These are phyloP conservation scores for Fusarium sp. DNA, from an alignment of 2,329 filamentous ascomycete genomes.

Conservation along the genomic window DNA sequence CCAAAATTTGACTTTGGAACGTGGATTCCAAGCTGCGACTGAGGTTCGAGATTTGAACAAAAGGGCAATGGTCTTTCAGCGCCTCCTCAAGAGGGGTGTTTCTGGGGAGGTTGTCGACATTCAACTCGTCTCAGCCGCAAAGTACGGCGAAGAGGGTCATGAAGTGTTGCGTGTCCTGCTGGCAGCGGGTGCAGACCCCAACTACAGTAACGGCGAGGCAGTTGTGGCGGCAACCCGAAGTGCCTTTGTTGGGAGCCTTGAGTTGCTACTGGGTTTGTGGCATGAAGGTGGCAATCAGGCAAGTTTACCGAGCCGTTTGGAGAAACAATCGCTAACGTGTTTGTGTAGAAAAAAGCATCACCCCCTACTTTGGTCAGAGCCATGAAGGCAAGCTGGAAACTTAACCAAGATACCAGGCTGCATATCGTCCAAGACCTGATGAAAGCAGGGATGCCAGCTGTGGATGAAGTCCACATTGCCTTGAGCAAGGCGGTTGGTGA, in stretches of 20 bases:
- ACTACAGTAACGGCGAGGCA: slow-evolving; percentile 66
- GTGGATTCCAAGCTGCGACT: slow-evolving; percentile 67
- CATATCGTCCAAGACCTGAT: slow-evolving; percentile 63
- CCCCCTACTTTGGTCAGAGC: slow-evolving; percentile 61
- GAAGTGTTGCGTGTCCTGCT: slow-evolving; percentile 64
- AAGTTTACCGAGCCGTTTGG: slow-evolving; percentile 33
- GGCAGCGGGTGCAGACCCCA: slow-evolving; percentile 64
- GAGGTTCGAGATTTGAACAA: slow-evolving; percentile 63
- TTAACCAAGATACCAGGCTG: slow-evolving; percentile 61
- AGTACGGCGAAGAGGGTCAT: slow-evolving; percentile 62
- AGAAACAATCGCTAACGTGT: slow-evolving; percentile 26
- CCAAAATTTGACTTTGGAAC: slow-evolving; percentile 58
- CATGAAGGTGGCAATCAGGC: slow-evolving; percentile 57
- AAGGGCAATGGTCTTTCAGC: slow-evolving; percentile 62
- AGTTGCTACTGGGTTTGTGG: slow-evolving; percentile 63
- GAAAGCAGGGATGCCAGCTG: slow-evolving; percentile 60
- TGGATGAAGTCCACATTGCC: slow-evolving; percentile 63
- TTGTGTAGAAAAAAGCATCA: slow-evolving; percentile 58
- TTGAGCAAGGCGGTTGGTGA: slow-evolving; percentile 66
- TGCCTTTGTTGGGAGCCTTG: slow-evolving; percentile 62
- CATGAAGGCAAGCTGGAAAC: slow-evolving; percentile 65
- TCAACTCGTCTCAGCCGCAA: slow-evolving; percentile 64
- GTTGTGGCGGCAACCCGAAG: slow-evolving; percentile 66
- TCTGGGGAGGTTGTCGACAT: slow-evolving; percentile 63
- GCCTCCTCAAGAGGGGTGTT: slow-evolving; percentile 63